Percentiles rank a stretch among this genome's conserved stretches.
phyloP scores from a whole-genome alignment of 768 basidiomycete genomes.

The Lentinula raphanica region DNA sequence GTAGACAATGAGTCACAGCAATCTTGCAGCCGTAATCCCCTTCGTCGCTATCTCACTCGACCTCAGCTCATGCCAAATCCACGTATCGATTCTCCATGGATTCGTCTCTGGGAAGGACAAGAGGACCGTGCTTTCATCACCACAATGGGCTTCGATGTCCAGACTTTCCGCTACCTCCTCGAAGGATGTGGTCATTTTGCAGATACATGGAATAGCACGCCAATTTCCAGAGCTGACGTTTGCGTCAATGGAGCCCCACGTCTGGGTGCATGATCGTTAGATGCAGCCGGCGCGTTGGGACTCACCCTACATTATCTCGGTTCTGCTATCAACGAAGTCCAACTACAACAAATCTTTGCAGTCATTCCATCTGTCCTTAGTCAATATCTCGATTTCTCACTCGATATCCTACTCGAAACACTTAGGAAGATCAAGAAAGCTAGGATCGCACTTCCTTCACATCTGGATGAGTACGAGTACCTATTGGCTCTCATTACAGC shows the following conservation, averaged over 20 bases:
- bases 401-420: conserved; percentile 23
- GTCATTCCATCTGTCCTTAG: conserved; percentile 31
- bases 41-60: not conserved
- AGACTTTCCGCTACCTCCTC: conserved; percentile 28
- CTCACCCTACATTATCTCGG: conserved; percentile 35
- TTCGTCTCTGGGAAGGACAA: conserved; percentile 4
- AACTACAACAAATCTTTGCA: conserved; percentile 40
- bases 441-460: conserved; percentile 20
- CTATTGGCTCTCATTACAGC: conserved; percentile 20
- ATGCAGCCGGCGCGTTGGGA: conserved; percentile 37
- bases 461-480: conserved; percentile 22
- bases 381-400: conserved; percentile 31
- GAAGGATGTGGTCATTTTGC: conserved; percentile 24
- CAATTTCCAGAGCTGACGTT: not conserved
- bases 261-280: conserved; percentile 23
- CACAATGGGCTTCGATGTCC: conserved; percentile 23
- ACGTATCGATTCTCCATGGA: conserved; percentile 13
- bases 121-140: conserved; percentile 26
- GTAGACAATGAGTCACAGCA: not conserved
- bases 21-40: not conserved
- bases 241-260: conserved; percentile 15
- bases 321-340: conserved; percentile 36
- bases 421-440: conserved; percentile 26
- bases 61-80: conserved; percentile 9
- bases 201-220: not conserved